These are phyloP conservation scores for Batrachochytrium dendrobatidis DNA, from an alignment of 371 early-diverging fungal species.

Conservation along the genomic window DNA sequence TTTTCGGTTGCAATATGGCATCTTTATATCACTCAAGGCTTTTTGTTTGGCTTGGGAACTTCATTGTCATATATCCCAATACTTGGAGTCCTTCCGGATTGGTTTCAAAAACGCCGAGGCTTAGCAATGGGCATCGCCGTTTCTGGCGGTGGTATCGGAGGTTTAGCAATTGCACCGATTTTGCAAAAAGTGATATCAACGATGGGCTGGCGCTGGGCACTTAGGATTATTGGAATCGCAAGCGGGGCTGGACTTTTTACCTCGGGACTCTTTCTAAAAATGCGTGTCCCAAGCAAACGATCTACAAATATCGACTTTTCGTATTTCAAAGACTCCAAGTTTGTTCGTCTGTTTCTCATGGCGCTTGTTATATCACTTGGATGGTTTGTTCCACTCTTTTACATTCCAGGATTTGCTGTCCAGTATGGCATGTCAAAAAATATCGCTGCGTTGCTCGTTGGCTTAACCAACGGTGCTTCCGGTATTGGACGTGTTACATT, in stretches of 20 bases:
- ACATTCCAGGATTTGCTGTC: slow-evolving; percentile 33
- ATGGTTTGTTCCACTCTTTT: slow-evolving; percentile 56
- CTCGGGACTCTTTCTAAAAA: background rate
- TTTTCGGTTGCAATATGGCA: slow-evolving; percentile 18
- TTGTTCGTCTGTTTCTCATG: slow-evolving; percentile 6
- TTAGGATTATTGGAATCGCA: slow-evolving; percentile 36
- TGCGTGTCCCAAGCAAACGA: background rate
- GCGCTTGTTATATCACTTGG: slow-evolving; percentile 42
- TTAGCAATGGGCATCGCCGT: slow-evolving; percentile 71
- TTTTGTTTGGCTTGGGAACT: slow-evolving; percentile 43
- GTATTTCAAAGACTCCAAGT: slow-evolving; percentile 4
- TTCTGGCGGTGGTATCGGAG: slow-evolving; percentile 70
- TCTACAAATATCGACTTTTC: background rate
- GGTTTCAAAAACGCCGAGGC: slow-evolving; percentile 63
- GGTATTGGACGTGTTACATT: slow-evolving; percentile 59
- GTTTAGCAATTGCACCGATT: slow-evolving; percentile 60
- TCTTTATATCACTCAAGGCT: slow-evolving; percentile 17
- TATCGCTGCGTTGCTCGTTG: slow-evolving; percentile 44
- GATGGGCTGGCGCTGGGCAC: slow-evolving; percentile 53
- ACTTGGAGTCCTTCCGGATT: slow-evolving; percentile 59
- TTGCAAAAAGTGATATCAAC: slow-evolving; percentile 48
- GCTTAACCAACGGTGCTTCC: slow-evolving; percentile 48
- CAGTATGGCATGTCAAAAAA: slow-evolving; percentile 28
- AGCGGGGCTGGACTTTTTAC: slow-evolving; percentile 5
- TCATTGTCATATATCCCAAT: slow-evolving; percentile 63